Base-by-base conservation (phyloP, 208 protist species). In the Kentomonas sorsogonicus region DNA sequence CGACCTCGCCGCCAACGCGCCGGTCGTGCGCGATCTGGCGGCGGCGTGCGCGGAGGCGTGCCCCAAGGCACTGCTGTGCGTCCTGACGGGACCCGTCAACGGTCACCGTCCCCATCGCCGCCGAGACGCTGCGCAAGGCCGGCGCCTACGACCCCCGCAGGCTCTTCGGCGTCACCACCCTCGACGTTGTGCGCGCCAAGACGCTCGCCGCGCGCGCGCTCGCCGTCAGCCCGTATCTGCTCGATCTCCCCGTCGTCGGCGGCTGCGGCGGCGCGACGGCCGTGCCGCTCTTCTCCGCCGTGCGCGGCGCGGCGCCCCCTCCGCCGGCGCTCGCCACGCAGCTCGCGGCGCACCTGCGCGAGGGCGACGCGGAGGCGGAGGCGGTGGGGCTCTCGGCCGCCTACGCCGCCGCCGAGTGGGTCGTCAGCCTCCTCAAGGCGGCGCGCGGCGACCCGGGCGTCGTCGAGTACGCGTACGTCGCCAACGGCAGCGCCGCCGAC, bases 31-130 rank as follows among this genome's bases (percentile, higher is more conserved):
- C 36, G 81, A 76, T 40, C 77, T 98, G 30, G 83, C 83, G 27
- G 60, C 89, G n/a, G 79, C 79, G 1, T 76, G 84, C 46, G 93
- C 79, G 41, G 70, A 74, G 57, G 45, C 67, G 41, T 93, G 89
- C 62, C 96, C 96, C 29, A 92, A 97, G 60, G 84, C 89, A 15
- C 60, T 87, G 51, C 79, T 98, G 45, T 77, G 75, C 51, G 78
- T 98, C 71, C 89, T 97, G 51, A 83, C 77, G 34, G 97, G 98
- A 77, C 96, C 96, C 33, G 88, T 98, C 51, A 98, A 97, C 83
- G 95, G 89, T n/a, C 65, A 97, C 88, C 18, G 90, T 98, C 29
- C 94, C 96, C 23, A 92, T 98, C 47, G 90, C 80, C 10, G 89
- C 89, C 3, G 96, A 97, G 74, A 81, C 83, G 36, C 72, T 96